These are phyloP conservation scores for Mucor velutinosus DNA, from an alignment of 371 early-diverging fungal genomes.

Conservation along the genomic window DNA sequence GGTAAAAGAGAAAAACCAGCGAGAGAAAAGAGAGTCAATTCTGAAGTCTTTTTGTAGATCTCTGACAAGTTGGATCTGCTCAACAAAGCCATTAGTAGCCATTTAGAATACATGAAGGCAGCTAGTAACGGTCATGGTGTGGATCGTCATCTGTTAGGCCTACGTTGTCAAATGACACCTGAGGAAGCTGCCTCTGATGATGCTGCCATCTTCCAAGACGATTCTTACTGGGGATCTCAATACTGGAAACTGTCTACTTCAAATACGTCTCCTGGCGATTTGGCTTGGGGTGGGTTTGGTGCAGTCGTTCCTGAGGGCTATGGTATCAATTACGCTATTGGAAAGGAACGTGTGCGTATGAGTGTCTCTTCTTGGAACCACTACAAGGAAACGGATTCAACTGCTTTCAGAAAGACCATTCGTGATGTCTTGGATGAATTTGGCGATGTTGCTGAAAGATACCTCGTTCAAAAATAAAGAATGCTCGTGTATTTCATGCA, in stretches of 20 bases:
- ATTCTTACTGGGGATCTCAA: slow-evolving; percentile 65
- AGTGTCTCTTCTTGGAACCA: slow-evolving; percentile 70
- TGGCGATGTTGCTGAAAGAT: slow-evolving; percentile 46
- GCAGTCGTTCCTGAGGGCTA: slow-evolving; percentile 82
- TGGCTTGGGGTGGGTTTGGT: slow-evolving; percentile 79
- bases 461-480: slow-evolving; percentile 26
- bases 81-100: slow-evolving; percentile 66
- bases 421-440: slow-evolving; percentile 60
- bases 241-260: slow-evolving; percentile 81
- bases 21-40: too few species aligned
- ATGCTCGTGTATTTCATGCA: background rate
- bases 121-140: slow-evolving; percentile 79
- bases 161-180: slow-evolving; percentile 80
- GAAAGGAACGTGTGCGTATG: slow-evolving; percentile 77
- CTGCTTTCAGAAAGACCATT: slow-evolving; percentile 59
- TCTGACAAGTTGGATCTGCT: slow-evolving; percentile 61
- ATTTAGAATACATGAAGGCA: slow-evolving; percentile 64
- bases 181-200: slow-evolving; percentile 60
- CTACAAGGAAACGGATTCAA: slow-evolving; percentile 51
- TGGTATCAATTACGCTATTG: slow-evolving; percentile 91
- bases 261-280: slow-evolving; percentile 80
- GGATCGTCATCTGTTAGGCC: slow-evolving; percentile 87
- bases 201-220: slow-evolving; percentile 71
- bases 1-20: slow-evolving; percentile 14
- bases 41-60: slow-evolving; percentile 30